Base-by-base conservation (phyloP, 2,329 filamentous ascomycete genomes). In the Cladosporium halotolerans region DNA sequence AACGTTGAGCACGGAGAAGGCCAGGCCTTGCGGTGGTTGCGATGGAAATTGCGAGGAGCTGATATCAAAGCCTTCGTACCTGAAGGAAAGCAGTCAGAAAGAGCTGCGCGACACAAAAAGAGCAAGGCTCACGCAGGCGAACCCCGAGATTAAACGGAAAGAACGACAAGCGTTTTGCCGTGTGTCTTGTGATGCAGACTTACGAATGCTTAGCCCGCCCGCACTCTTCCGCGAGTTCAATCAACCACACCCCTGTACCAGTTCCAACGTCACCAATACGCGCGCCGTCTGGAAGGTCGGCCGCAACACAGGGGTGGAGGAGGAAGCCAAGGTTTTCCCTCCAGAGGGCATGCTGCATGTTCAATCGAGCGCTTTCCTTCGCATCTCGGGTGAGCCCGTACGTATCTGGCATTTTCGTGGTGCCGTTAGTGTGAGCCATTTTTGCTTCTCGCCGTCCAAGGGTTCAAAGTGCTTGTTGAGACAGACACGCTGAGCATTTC, bases 241-340 rank as follows among this genome's bases (percentile, higher is more conserved):
- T 31, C 32, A 62, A 51, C 58, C 58, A 63, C 1, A 57, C 42
- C 7, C 61, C 61, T 10, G 60, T 61, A 8, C 61, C 61, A 7
- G 60, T 62, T 4, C 55, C 61, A 4, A 63, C 31, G 28, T 63
- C 61, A 19, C 58, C 61, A 10, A 63, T 55, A 7, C 41, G 53
- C 3, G 57, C 56, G 32, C 54, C 40, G 9, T 51, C 28, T 2
- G 59, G 55, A 5, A 61, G 28, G 13, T 44, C 39, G 10, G 28
- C 34, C 16, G 43, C 54, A 34, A 62, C 56, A 2, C 40, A 19
- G 6, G 59, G 60, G 38, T 62, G 58, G 3, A 61, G 44, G 8
- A 57, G 11, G 47, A 56, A 60, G 14, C 59, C 59, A 9, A 56
- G 16, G n/a, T 54, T 58, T 6, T 38, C 32, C 8, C 34, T 50